Percentiles rank a stretch among this genome's conserved stretches.
Conservation (phyloP, 2,329 filamentous ascomycete genomes). For the Xylaria sp. region DNA sequence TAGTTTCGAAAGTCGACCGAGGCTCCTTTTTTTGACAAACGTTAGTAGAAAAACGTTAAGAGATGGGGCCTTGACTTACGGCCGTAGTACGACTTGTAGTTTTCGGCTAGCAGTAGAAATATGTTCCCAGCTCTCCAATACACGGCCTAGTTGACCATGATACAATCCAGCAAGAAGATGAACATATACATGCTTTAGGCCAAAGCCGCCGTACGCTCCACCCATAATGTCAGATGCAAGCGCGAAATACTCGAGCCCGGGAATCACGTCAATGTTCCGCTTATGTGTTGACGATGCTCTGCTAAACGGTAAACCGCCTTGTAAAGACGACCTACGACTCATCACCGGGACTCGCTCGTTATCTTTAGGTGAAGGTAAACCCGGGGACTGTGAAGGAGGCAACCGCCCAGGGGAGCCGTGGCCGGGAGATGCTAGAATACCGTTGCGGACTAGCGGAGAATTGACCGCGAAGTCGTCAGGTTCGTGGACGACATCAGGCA, state of each 20-base stretch:
- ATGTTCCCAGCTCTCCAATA: conserved; percentile 82
- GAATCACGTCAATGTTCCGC: conserved; percentile 84
- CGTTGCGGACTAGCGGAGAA: conserved; percentile 61
- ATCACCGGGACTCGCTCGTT: conserved; percentile 57
- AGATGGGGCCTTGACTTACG: conserved; percentile 63
- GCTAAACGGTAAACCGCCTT: conserved; percentile 52
- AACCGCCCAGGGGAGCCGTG: conserved; percentile 64
- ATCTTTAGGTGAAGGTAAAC: conserved; percentile 64
- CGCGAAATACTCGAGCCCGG: conserved; percentile 90
- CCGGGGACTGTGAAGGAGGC: conserved; percentile 61
- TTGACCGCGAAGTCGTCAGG: conserved; percentile 52
- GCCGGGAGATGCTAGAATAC: conserved; percentile 62
- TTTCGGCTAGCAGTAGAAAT: conserved; percentile 67
- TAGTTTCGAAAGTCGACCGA: conserved; percentile 59
- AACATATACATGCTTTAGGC: conserved; percentile 85
- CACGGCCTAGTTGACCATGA: conserved; percentile 85
- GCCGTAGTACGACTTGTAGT: conserved; percentile 78
- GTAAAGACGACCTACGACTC: conserved; percentile 64
- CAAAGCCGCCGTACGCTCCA: conserved; percentile 80
- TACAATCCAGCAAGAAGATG: conserved; percentile 88
- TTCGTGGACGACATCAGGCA: conserved; percentile 70
- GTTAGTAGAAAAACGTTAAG: conserved; percentile 24
- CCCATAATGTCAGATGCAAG: conserved; percentile 88
- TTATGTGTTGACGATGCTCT: conserved; percentile 49
- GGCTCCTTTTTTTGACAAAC: conserved; percentile 53